These are phyloP conservation scores for Solioccasus polychromus DNA, from an alignment of 768 basidiomycete genomes.

Conservation along the genomic window DNA sequence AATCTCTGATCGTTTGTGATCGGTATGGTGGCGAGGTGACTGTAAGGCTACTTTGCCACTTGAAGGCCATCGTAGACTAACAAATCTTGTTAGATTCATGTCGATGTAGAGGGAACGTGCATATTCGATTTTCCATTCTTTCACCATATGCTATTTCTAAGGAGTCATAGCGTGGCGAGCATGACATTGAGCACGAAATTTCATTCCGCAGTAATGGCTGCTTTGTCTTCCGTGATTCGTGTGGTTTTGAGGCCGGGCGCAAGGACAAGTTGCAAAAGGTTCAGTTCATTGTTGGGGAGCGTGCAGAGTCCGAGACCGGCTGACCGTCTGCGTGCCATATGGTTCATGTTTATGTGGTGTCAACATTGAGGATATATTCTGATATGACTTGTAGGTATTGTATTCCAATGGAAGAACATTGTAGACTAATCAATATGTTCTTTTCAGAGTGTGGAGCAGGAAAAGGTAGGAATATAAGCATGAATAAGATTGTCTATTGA, in stretches of 20 bases:
- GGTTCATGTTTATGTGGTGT: constrained; percentile 12
- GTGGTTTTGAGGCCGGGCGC: constrained; percentile 40
- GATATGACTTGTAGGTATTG: constrained; percentile 35
- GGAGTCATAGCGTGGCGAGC: background rate
- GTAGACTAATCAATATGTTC: constrained; percentile 29
- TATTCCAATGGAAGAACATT: constrained; percentile 26
- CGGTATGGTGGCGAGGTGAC: constrained; percentile 18
- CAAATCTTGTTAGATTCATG: background rate
- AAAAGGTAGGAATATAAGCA: background rate
- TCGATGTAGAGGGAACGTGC: constrained; percentile 1
- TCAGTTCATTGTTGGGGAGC: constrained; percentile 30
- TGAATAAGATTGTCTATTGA: background rate
- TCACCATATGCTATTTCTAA: background rate
- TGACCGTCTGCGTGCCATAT: constrained; percentile 38
- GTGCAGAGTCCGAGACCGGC: constrained; percentile 11
- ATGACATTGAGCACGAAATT: too few species aligned
- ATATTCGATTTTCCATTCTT: background rate
- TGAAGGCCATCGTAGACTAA: background rate
- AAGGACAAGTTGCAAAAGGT: constrained; percentile 28
- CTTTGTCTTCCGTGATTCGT: too few species aligned
- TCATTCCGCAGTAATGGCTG: too few species aligned
- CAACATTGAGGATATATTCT: constrained; percentile 5
- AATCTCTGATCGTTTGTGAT: constrained; percentile 30
- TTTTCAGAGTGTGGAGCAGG: constrained; percentile 16
- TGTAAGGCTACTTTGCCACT: background rate